Percentiles rank a stretch among this genome's conserved stretches.
These are phyloP conservation scores for Taxillus chinensis DNA, from an alignment of 164 flowering plant genomes.

Conservation along the genomic window DNA sequence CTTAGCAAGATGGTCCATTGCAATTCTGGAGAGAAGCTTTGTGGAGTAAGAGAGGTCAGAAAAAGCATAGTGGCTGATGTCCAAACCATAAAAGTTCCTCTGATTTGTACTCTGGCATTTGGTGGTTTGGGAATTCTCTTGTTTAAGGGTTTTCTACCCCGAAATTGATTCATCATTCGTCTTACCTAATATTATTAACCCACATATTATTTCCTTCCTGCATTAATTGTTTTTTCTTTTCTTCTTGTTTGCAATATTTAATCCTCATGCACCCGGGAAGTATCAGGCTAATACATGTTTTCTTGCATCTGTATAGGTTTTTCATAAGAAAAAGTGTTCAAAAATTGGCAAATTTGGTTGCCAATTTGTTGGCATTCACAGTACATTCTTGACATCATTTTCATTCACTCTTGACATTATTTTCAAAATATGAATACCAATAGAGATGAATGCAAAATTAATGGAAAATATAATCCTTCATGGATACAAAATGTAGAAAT, in stretches of 20 bases:
- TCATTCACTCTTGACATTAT: no score
- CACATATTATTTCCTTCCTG: background rate
- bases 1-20: slow-evolving; percentile 55
- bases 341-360: no score
- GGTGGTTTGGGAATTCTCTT: slow-evolving; percentile 51
- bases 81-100: slow-evolving; percentile 26
- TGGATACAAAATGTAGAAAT: no score
- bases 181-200: background rate
- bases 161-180: slow-evolving; percentile 19
- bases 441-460: no score
- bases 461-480: no score
- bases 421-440: no score
- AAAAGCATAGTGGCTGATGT: slow-evolving; percentile 15
- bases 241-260: background rate
- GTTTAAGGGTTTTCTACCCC: slow-evolving; percentile 21
- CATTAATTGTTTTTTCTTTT: background rate
- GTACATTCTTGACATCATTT: no score
- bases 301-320: no score
- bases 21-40: slow-evolving; percentile 30
- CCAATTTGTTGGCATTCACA: no score
- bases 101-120: slow-evolving; percentile 32
- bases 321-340: no score
- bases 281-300: no score
- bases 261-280: background rate
- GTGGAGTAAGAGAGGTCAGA: slow-evolving; percentile 17